Conservation (phyloP, 2,329 filamentous ascomycete species). For the Epicoccum sorghinum region DNA sequence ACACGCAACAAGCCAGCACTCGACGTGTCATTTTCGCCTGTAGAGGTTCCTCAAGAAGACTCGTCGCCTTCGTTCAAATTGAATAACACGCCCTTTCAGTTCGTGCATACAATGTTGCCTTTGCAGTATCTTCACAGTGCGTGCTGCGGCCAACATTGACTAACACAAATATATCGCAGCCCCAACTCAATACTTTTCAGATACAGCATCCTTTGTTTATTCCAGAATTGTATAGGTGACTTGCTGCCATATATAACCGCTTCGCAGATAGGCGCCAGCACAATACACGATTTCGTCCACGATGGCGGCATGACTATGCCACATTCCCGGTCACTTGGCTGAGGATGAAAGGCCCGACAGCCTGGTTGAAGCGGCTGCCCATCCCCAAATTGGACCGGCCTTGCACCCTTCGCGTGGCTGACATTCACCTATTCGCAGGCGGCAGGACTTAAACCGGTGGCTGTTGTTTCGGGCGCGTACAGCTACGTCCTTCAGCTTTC, state of each 20-base stretch:
- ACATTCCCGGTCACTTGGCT: slow-evolving; percentile 44
- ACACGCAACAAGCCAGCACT: slow-evolving; percentile 10
- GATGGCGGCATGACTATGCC: slow-evolving; percentile 44
- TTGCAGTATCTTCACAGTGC: not conserved
- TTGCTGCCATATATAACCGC: slow-evolving; percentile 3
- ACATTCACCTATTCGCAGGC: slow-evolving; percentile 15
- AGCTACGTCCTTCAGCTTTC: slow-evolving; percentile 12
- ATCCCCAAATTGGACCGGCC: slow-evolving; percentile 26
- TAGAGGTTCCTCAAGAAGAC: not conserved
- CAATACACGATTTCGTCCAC: slow-evolving; percentile 36
- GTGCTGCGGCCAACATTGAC: not conserved
- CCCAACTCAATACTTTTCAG: not conserved
- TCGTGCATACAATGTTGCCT: not conserved
- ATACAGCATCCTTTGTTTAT: not conserved
- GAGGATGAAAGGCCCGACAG: slow-evolving; percentile 33
- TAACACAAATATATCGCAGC: too few relatives aligned
- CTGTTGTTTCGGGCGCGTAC: slow-evolving; percentile 28
- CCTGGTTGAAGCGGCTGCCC: slow-evolving; percentile 37
- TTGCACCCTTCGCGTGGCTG: slow-evolving; percentile 44
- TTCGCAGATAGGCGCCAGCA: slow-evolving; percentile 33
- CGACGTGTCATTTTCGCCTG: slow-evolving; percentile 3
- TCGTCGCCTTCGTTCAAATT: not conserved
- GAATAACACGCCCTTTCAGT: not conserved
- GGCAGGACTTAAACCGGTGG: slow-evolving; percentile 32
- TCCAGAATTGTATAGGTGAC: slow-evolving; percentile 1